Evolutionary conservation across 331 rosid species (phyloP), one percentile per base, ranked within the genome.

Genomic region (Malus hybrid): DNA sequence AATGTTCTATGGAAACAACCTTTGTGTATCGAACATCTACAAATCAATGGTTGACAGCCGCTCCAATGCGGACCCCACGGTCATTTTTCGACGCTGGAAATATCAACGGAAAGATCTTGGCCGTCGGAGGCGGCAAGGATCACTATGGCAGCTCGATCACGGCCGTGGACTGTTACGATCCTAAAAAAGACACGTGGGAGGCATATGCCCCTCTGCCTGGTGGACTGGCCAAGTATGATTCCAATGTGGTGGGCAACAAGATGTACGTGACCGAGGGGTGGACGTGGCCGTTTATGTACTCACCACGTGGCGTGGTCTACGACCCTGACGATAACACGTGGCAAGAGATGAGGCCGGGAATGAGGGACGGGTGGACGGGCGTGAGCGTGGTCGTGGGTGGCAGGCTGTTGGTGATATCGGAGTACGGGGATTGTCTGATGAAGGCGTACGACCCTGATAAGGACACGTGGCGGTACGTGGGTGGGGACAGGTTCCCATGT

Each of bases 311-410:
- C 0, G 67, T 62, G 55, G 75, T 76, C 3, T 91, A 89, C 73
- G 83, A 87, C 3, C 29, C 32, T 0, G 84, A 50, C 12, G 27
- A 9, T 1, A 84, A 87, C 86, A 65, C 67, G 77, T 91, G 97
- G 97, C 68, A 31, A 7, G 83, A 65, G 74, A 86, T 87, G 90
- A 65, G 79, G 27, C 1, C 6, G 1, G 90, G 83, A 18, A 81
- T 89, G 94, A 84, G 85, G 28, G 91, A 89, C 3, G 94, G 94
- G 3, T 91, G 94, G 94, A 79, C 80, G 5, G 94, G 94, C 12
- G 29, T 87, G n/a, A 77, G 88, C 39, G 92, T 70, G 2, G 81
- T 81, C 2, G 84, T 82, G 42, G 83, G 42, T 0, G 89, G 77
- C 1, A 86, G 68, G 71, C 27, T 91, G 36, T 79, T 89, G 4